Conservation (phyloP, 257 asterid genomes). For the Eucommia ulmoides region DNA sequence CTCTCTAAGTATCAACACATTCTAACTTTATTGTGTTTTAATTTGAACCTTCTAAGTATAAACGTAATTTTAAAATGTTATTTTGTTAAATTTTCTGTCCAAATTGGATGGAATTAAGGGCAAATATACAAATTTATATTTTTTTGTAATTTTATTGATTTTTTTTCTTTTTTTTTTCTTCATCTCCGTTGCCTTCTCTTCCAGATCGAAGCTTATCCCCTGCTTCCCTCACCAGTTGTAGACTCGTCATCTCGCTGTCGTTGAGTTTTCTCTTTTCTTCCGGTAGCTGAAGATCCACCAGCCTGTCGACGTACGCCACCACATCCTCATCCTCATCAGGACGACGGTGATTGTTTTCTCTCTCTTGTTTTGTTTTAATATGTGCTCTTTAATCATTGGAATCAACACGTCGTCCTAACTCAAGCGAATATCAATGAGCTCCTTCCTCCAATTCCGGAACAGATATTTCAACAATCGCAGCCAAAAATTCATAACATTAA, state of each 20-base stretch:
- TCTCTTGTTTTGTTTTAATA: background rate
- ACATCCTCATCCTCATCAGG: background rate
- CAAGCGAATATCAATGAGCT: background rate
- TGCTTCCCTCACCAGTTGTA: too few relatives aligned
- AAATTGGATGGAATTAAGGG: too few relatives aligned
- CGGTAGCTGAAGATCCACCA: background rate
- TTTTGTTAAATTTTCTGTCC: too few relatives aligned
- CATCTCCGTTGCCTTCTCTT: too few relatives aligned
- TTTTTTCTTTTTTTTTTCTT: too few relatives aligned
- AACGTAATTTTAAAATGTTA: too few relatives aligned
- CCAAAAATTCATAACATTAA: background rate
- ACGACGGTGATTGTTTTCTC: background rate
- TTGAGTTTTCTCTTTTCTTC: background rate
- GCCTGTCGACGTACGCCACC: conserved; percentile 1
- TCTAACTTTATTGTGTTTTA: too few relatives aligned
- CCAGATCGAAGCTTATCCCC: too few relatives aligned
- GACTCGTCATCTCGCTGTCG: background rate
- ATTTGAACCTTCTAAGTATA: too few relatives aligned
- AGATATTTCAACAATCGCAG: background rate
- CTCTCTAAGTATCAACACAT: too few relatives aligned
- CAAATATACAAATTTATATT: too few relatives aligned
- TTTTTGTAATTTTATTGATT: too few relatives aligned
- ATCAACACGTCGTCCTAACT: background rate
- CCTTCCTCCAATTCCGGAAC: background rate
- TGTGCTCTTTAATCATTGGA: background rate